Evolutionary conservation across 768 basidiomycete genomes (phyloP), one percentile per base, ranked within the genome.

Genomic region (Pisolithus microcarpus): DNA sequence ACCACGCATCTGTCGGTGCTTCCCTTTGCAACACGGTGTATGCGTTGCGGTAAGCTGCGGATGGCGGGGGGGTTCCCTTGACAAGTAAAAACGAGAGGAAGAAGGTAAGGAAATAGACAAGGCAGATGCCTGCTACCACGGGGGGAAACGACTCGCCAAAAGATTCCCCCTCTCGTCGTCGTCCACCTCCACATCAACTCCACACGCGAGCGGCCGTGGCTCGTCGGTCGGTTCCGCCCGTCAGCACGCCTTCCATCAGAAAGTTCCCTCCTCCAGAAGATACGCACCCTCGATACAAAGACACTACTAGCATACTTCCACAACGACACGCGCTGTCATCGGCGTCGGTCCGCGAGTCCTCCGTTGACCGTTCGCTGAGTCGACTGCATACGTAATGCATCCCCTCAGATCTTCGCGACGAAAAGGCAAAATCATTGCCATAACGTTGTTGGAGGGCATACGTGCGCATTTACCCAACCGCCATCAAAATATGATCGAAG

Each of bases 401-500:
- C 36, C 48, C 42, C 43, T 43, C 50, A 65, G 63, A 65, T 65
- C 65, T 58, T 57, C 43, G 7, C 43, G 15, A 28, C 21, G 26
- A 44, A 44, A 44, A 44, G 43, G 43, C 43, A 44, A 44, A 44
- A 24, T 44, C 28, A 44, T 44, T 24, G 60, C 50, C 56, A 43
- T 44, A 34, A 34, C 50, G 7, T 34, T 46, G 7, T 34, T 46
- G 42, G 31, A 64, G 64, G 56, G 56, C 67, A 67, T 65, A 61
- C 61, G 49, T 52, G 46, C 42, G 47, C 18, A 47, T 54, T 66
- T 63, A 65, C 57, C 23, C 61, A 66, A 66, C 51, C 23, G 40
- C 54, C 65, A 67, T 67, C 65, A 67, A 55, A 50, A 26, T 24
- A 42, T 62, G 61, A 65, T 64, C 60, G 50, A 59, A 54, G 53